Base-by-base conservation (phyloP, 768 basidiomycete species). In the Russula griseocarnosa region DNA sequence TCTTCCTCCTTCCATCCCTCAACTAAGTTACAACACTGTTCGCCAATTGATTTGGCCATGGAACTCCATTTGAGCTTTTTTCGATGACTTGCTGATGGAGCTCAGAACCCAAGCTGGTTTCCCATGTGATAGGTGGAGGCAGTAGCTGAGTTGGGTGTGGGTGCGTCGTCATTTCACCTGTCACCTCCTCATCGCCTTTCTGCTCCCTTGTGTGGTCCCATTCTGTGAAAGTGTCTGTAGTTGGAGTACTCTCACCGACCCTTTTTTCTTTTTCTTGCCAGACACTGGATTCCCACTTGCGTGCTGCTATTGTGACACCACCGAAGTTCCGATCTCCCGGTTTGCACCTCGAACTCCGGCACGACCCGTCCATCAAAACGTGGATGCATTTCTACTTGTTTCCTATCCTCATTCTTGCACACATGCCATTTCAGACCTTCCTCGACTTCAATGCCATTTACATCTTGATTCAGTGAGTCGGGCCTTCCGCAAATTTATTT, bases 381-480 rank as follows among this genome's bases (percentile, higher is more conserved):
- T 82, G 77, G 67, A 70, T 87, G 51, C 85, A 86, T 73, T 92
- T 84, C 74, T 86, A 83, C 70, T 70, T 88, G 38, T 85, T 83
- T 72, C 88, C 87, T 22, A 46, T 92, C 18, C 73, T 92, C 66
- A 80, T 84, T 7, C 84, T 92, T 72, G 84, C 83, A 24, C 87
- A 91, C 71, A 75, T 92, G 46, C 84, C 85, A 28, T 72, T 90
- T 10, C 92, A 94, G 73, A 85, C 87, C 0, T 94, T 88, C 71
- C 86, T 95, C 73, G 94, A 96, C 71, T 92, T 94, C 74, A 94
- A 94, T 73, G 85, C 87, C 69, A 85, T 88, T 67, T 95, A 86
- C 76, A 85, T 93, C 69, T 73, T 94, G 69, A 72, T 93, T 47
- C 85, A 92, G 92, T 94, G 71, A 77, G 92, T 28, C 28, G 28